Evolutionary conservation across 1,284 basidiomycete species (phyloP).

Genomic region (Marasmius fiardii): DNA sequence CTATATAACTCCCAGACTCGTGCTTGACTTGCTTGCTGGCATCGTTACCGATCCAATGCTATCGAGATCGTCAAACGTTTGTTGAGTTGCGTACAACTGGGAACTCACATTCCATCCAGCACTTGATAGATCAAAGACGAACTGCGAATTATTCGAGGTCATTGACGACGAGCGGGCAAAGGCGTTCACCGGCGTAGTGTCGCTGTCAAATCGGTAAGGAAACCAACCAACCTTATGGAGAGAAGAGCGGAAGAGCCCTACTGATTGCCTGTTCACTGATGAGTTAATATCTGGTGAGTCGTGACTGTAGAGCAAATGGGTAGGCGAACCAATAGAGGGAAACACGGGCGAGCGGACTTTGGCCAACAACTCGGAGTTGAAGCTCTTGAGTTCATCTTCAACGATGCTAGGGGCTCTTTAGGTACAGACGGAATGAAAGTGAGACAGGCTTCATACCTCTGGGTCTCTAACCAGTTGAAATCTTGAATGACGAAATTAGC

Average conservation of each 20-base stretch:
- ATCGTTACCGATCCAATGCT: constrained; percentile 39
- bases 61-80: not conserved
- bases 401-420: constrained; percentile 30
- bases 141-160: constrained; percentile 35
- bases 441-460: constrained; percentile 25
- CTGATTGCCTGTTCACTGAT: constrained; percentile 42
- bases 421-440: not conserved
- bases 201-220: constrained; percentile 27
- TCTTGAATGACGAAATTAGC: constrained; percentile 24
- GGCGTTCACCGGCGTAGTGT: constrained; percentile 43
- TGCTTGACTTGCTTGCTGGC: constrained; percentile 39
- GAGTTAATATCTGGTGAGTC: not conserved
- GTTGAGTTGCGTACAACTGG: not conserved
- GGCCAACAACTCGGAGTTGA: constrained; percentile 40
- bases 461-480: constrained; percentile 42
- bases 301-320: constrained; percentile 2
- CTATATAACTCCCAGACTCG: constrained; percentile 48
- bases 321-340: constrained; percentile 38
- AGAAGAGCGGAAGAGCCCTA: constrained; percentile 22
- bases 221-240: no score
- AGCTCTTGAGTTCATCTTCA: constrained; percentile 36
- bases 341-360: constrained; percentile 38
- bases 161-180: constrained; percentile 41
- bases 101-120: constrained; percentile 41
- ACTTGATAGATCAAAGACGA: constrained; percentile 47